Evolutionary conservation across 495 filamentous ascomycete species (phyloP), one percentile per base, ranked within the genome.

Genomic region (Hyaloscypha hepaticicola): DNA sequence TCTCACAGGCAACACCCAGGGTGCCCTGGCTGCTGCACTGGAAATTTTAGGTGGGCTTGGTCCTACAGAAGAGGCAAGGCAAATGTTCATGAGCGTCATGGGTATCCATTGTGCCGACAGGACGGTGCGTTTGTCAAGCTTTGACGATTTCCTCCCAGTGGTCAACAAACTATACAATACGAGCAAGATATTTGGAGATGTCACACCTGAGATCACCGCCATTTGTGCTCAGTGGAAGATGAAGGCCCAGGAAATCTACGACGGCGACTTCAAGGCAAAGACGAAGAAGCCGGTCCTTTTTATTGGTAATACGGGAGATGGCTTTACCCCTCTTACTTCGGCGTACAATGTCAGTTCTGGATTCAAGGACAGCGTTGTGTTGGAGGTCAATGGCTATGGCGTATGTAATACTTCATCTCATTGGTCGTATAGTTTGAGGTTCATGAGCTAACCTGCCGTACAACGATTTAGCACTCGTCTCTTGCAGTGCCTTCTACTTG

Each of bases 371-470:
- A 87, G 84, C 14, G 77, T 75, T 7, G 64, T 86, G 11, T 72
- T 86, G 16, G 73, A 80, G 64, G 78, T 83, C 58, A 74, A 80
- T 56, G 84, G 83, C 21, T 78, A 83, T 64, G 83, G 84, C 2
- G 84, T 87, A 75, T 71, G 83, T 79, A 29, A 21, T 21, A 11
- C 8, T 48, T 28, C 19, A 8, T 61, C 19, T 27, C 55, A 12
- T 52, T 50, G 12, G 3, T n/a, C 57, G 19, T 31, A 16, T n/a
- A 12, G 26, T 29, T 45, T 16, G 19, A 45, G 12, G 3, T 4
- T 45, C 38, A 19, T 19, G 4, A 45, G 38, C 38, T 45, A 29
- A 56, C 14, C 22, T 26, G 4, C 14, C 26, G 31, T 56, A 9
- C 5, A 29, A 19, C 19, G 25, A 56, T 4, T 29, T 38, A 85